These are phyloP conservation scores for Phytophthora podocarpi DNA, from an alignment of 352 stramenopile genomes.

Conservation along the genomic window DNA sequence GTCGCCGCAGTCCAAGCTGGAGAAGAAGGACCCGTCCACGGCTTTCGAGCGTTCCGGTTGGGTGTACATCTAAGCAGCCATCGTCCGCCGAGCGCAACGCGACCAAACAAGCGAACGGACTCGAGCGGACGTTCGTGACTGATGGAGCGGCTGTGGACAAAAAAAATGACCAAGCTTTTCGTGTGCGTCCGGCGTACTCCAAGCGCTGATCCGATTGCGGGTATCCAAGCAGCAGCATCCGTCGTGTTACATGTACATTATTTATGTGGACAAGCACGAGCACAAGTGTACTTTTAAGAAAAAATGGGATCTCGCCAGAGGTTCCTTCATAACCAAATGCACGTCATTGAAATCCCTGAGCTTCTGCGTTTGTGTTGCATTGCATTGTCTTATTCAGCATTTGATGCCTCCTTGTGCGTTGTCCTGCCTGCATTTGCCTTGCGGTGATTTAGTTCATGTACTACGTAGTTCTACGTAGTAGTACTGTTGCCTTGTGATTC, in stretches of 20 bases:
- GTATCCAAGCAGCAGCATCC: not conserved
- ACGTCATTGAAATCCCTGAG: constrained; percentile 12
- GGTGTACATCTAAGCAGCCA: constrained; percentile 65
- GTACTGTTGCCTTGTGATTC: too few relatives aligned
- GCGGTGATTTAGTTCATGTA: too few relatives aligned
- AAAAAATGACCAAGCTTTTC: not conserved
- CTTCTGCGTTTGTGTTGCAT: not conserved
- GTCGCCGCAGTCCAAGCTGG: constrained; percentile 39
- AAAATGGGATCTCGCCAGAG: constrained; percentile 22
- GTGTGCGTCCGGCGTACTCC: not conserved
- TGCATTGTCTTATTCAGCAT: too few relatives aligned
- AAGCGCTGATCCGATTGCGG: too few relatives aligned
- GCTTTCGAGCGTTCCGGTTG: constrained; percentile 80
- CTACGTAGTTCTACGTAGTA: too few relatives aligned
- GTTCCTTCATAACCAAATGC: constrained; percentile 17
- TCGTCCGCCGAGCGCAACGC: not conserved
- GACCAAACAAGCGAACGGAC: constrained; percentile 3
- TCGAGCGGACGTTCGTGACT: constrained; percentile 12
- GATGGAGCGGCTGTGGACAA: not conserved
- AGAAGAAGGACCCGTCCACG: constrained; percentile 62
- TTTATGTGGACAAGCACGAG: constrained; percentile 39
- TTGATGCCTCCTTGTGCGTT: too few relatives aligned
- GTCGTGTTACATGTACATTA: constrained; percentile 22
- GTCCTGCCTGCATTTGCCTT: too few relatives aligned
- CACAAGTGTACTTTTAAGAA: constrained; percentile 30